Conservation (phyloP, 192 early-diverging fungal genomes). For the Coemansia javaensis region DNA sequence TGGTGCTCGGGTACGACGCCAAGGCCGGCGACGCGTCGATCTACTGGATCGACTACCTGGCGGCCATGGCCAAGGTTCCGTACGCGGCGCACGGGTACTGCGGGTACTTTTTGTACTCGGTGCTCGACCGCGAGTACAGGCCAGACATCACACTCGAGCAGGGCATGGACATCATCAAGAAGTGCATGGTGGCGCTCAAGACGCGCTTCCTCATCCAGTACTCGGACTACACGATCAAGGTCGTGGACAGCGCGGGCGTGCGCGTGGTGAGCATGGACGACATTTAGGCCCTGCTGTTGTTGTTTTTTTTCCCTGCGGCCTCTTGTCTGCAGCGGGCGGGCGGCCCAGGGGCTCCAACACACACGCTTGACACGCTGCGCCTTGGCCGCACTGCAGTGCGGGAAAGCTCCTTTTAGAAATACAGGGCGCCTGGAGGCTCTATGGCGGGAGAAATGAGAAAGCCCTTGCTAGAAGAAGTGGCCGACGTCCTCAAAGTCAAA, state of each 20-base stretch:
- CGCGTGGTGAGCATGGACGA: conserved; percentile 10
- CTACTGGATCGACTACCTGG: conserved; percentile 92
- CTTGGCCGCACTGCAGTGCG: too few relatives aligned
- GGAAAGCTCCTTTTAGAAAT: too few relatives aligned
- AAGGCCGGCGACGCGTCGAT: conserved; percentile 68
- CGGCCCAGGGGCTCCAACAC: too few relatives aligned
- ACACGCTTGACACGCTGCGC: too few relatives aligned
- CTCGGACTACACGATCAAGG: conserved; percentile 77
- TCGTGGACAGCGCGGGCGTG: conserved; percentile 85
- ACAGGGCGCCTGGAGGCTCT: too few relatives aligned
- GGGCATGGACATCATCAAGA: conserved; percentile 73
- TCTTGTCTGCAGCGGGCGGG: too few relatives aligned
- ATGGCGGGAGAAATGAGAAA: neutral
- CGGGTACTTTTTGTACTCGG: conserved; percentile 82
- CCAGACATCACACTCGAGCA: conserved; percentile 77
- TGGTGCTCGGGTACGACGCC: conserved; percentile 80
- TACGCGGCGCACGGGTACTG: conserved; percentile 91
- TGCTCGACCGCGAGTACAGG: conserved; percentile 90
- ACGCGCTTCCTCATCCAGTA: conserved; percentile 81
- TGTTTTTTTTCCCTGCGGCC: neutral
- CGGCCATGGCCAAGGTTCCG: conserved; percentile 68
- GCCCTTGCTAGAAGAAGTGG: neutral
- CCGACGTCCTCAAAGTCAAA: neutral
- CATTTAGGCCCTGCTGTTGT: neutral
- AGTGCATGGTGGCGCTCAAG: conserved; percentile 81